Evolutionary conservation across 2,329 filamentous ascomycete species (phyloP).

Genomic region (Leptoxyphium fumago): DNA sequence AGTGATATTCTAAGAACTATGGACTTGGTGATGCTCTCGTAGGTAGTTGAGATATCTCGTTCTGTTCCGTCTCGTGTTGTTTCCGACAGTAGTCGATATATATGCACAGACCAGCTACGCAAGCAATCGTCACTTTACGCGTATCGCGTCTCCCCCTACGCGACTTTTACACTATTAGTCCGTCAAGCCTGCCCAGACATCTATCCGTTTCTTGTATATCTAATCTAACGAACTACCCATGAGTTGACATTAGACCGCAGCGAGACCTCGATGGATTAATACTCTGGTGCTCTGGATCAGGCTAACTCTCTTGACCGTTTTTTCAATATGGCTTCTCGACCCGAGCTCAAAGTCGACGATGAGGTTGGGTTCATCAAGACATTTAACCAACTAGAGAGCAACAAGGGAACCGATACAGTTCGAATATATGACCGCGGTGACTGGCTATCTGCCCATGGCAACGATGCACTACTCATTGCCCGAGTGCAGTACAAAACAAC

Average conservation of each 20-base stretch:
- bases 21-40: too few relatives aligned
- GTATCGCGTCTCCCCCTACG: neutral
- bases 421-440: constrained; percentile 89
- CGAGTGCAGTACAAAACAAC: constrained; percentile 89
- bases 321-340: constrained; percentile 36
- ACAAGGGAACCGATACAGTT: constrained; percentile 61
- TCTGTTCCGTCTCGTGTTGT: too few relatives aligned
- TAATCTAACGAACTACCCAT: too few relatives aligned
- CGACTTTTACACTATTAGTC: neutral
- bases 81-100: neutral
- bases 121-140: neutral
- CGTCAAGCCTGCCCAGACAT: too few relatives aligned
- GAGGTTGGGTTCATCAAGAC: constrained; percentile 94
- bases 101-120: neutral
- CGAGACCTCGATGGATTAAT: too few relatives aligned
- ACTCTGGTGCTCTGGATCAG: too few relatives aligned
- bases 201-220: too few relatives aligned
- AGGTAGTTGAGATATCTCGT: too few relatives aligned
- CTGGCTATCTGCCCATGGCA: constrained; percentile 87
- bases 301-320: neutral
- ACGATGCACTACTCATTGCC: constrained; percentile 73
- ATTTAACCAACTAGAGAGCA: constrained; percentile 69
- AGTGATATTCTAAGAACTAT: too few relatives aligned
- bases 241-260: too few relatives aligned
- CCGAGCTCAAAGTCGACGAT: constrained; percentile 66